Base-by-base conservation (phyloP, 1,284 basidiomycete genomes). In the Microbotryum violaceum region DNA sequence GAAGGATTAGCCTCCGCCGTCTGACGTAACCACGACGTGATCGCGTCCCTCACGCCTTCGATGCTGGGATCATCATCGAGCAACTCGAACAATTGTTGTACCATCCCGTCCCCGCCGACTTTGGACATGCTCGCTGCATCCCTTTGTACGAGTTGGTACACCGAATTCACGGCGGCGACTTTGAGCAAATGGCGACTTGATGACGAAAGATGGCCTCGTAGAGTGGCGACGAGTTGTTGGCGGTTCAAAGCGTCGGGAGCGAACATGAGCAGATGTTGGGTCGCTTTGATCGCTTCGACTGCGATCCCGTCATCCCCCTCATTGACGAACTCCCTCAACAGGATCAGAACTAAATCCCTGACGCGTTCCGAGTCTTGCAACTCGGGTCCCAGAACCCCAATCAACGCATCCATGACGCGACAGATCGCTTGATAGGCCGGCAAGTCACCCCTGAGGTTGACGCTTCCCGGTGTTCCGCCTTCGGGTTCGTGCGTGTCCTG, bases 251-350 rank as follows among this genome's bases (percentile, higher is more conserved):
- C 82, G 61, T 88, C 83, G 0, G 91, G 85, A 0, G 91, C 87
- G 70, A 98, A 97, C 84, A 99, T 92, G 37, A 96, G 82, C 77
- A 97, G 88, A 74, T 97, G 93, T 73, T 98, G 94, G 21, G 91
- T 86, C 73, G 92, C 94, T 75, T 89, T 89, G 76, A 97, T 92
- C 1, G 92, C 91, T 74, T 98, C 92, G 0, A 97, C 89, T 29
- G 86, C 82, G 56, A 94, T 85, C 0, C 87, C 87, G 70, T 94
- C 89, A 70, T 97, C 91, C 3, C 84, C 82, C 72, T 98, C 65
- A 47, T 59, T 47, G 5, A 63, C 60, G 71, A 97, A 89, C 71
- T 93, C 88, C 64, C 85, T 82, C 1, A 97, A 86, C 9, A 98
- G 82, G 69, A 89, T 85, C 58, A 94, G 82, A 21, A 97, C 82